Base-by-base conservation (phyloP, 1,284 basidiomycete genomes). In the Phlebopus sp. region DNA sequence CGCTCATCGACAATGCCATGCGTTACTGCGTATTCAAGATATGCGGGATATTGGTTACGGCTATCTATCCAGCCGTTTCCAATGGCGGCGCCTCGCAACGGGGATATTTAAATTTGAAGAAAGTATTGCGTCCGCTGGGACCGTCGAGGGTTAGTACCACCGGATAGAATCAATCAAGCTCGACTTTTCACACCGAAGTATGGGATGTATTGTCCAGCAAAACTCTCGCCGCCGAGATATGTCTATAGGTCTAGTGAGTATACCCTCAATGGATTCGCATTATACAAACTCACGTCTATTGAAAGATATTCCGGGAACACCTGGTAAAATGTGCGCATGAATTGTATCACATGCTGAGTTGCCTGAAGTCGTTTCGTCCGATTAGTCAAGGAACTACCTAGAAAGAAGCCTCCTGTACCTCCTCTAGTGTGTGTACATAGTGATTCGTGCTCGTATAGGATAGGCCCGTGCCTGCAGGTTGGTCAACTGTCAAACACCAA, bases 61-160 rank as follows among this genome's bases (percentile, higher is more conserved):
- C 87, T 88, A 66, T 98, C 95, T 47, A 97, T 95, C 92, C 94
- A 98, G 2, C 95, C 96, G 67, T 99, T 99, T 8, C 96, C 96
- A 48, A 99, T 97, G 0, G 94, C 90, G 25, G 84, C 71, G 3
- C 96, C 97, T 44, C 79, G 80, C 14, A 99, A 73, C 2, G 75
- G 82, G n/a, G 29, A 81, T 70, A 35, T 67, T 63, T 34, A 80
- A 70, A 39, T 70, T 67, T 1, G 91, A 88, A 48, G 79, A 76
- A 29, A 96, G 72, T 42, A 97, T 74, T 8, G 84, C 86, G 55
- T 93, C 79, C 57, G 92, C 93, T 93, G 57, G 6, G 46, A 38
- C 25, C 7, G 27, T 9, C 27, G 10, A 42, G 19, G 17, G 50
- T 60, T 19, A 58, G 47, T 36, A 45, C 46, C 17, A 23, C 6